Percentiles rank a stretch among this genome's conserved stretches.
Conservation (phyloP, 306 rosid species). For the Medicago ruthenica region DNA sequence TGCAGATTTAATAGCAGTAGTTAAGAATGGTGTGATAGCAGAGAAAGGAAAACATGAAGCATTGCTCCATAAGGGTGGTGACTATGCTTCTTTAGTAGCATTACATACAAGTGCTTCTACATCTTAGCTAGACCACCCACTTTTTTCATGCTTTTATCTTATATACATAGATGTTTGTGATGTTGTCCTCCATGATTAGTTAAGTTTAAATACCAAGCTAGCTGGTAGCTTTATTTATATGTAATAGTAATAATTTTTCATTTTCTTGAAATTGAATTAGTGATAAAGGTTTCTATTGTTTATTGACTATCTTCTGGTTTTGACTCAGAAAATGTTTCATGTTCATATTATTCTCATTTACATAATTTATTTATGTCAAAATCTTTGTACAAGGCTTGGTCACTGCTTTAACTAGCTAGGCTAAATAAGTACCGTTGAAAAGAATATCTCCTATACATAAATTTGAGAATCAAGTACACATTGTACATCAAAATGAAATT, state of each 20-base stretch:
- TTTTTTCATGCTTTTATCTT: neutral
- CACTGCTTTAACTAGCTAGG: neutral
- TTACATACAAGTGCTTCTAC: slow-evolving; percentile 46
- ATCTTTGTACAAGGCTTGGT: neutral
- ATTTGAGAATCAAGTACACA: no score
- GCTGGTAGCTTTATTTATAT: neutral
- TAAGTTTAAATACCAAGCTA: slow-evolving; percentile 12
- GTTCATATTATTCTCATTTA: neutral
- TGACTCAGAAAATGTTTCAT: neutral
- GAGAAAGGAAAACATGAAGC: slow-evolving; percentile 61
- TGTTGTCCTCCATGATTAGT: neutral
- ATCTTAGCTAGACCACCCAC: slow-evolving; percentile 13
- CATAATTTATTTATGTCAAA: neutral
- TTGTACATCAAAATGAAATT: no score
- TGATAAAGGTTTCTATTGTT: neutral
- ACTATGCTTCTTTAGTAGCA: slow-evolving; percentile 58
- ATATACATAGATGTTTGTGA: neutral
- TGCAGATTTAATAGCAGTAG: slow-evolving; percentile 70
- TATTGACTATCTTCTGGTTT: neutral
- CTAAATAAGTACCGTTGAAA: no score
- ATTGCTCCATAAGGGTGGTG: slow-evolving; percentile 49
- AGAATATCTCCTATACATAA: no score
- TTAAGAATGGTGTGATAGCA: slow-evolving; percentile 64
- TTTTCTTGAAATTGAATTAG: neutral
- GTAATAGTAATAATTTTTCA: slow-evolving; percentile 13